phyloP scores from a whole-genome alignment of 139 green algal genomes.

The Volvox reticuliferus region DNA sequence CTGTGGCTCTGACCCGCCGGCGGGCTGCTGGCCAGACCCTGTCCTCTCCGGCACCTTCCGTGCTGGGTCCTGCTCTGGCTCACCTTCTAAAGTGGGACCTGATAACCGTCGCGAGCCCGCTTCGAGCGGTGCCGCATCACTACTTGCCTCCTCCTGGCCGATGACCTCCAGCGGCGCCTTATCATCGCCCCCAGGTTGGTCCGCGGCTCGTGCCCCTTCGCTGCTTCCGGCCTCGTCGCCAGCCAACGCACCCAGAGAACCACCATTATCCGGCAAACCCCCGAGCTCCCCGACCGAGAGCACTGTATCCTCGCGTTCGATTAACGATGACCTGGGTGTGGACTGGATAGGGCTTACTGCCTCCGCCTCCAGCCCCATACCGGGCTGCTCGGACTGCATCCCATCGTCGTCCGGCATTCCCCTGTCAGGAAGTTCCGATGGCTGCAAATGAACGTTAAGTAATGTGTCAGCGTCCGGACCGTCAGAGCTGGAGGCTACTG shows the following conservation, averaged over 20 bases:
- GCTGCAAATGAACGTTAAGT: background rate
- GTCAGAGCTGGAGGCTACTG: background rate
- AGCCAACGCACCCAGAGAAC: too few species aligned
- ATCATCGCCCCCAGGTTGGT: background rate
- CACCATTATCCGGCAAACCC: background rate
- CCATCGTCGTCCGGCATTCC: background rate
- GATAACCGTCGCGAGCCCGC: background rate
- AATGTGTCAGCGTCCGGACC: background rate
- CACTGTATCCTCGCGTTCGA: background rate
- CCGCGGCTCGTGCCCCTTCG: background rate
- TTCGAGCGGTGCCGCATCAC: background rate
- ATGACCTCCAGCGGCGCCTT: background rate
- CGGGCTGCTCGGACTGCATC: background rate
- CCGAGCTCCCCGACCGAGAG: background rate
- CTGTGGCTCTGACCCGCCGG: background rate
- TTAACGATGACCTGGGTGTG: background rate
- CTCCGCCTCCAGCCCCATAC: background rate
- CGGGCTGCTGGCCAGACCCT: background rate
- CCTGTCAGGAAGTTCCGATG: background rate
- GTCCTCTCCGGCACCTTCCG: background rate
- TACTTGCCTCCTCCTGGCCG: background rate
- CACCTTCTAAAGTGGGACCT: background rate
- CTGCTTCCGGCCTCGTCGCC: too few species aligned
- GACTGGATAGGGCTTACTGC: background rate
- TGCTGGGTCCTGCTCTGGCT: background rate